Percentiles rank a stretch among this genome's conserved stretches.
Evolutionary conservation across 352 stramenopile genomes (phyloP).

Genomic region (Phytophthora hybrid): DNA sequence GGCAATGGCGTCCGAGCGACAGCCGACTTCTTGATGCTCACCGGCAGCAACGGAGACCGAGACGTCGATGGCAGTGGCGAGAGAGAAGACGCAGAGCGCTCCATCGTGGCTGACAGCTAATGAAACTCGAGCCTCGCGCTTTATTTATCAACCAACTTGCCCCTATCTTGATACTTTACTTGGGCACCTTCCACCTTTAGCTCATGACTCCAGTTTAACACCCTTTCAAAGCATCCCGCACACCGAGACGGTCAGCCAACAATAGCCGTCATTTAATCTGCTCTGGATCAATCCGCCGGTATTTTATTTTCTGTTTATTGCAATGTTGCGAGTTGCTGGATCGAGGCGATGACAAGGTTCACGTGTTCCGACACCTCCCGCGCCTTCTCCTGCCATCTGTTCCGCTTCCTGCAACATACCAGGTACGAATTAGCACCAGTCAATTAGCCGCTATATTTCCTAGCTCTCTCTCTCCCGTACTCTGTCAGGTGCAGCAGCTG

Average conservation of each 20-base stretch:
- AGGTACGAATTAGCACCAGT: too few relatives aligned
- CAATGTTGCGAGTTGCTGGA: conserved; percentile 76
- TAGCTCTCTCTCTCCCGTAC: conserved; percentile 33
- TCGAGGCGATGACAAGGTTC: conserved; percentile 77
- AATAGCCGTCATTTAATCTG: too few relatives aligned
- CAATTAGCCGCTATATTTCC: neutral
- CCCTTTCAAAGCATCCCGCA: too few relatives aligned
- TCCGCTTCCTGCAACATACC: conserved; percentile 55
- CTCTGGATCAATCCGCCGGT: neutral
- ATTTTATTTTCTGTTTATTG: conserved; percentile 41
- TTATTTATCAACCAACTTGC: conserved; percentile 24
- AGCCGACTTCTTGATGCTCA: conserved; percentile 24
- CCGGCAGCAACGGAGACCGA: conserved; percentile 7
- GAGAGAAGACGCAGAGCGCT: conserved; percentile 24
- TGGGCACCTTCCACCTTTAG: neutral
- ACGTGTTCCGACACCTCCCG: conserved; percentile 76
- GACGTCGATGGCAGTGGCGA: conserved; percentile 16
- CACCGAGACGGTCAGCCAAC: neutral
- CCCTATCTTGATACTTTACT: neutral
- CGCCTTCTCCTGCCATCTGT: conserved; percentile 75
- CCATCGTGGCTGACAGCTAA: conserved; percentile 5
- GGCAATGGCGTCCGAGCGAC: conserved; percentile 2
- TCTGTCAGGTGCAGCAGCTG: conserved; percentile 61
- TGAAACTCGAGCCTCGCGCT: neutral
- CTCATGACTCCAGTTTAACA: neutral